These are phyloP conservation scores for Sporisorium exsertum DNA, from an alignment of 1,284 basidiomycete genomes.

Conservation along the genomic window DNA sequence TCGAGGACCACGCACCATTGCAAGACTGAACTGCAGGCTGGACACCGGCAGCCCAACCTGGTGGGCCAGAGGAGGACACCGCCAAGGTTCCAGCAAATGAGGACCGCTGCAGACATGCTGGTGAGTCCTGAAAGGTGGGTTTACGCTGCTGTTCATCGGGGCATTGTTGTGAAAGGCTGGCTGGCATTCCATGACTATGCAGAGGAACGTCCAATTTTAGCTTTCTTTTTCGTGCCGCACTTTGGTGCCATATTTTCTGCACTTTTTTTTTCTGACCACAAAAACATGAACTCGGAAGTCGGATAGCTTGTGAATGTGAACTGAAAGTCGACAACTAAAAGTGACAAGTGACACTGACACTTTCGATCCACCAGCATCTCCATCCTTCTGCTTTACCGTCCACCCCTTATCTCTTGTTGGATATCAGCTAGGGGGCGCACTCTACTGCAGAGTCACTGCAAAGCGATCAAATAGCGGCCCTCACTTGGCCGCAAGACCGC, in stretches of 20 bases:
- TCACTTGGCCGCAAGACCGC: background rate
- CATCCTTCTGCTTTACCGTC: background rate
- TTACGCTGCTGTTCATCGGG: background rate
- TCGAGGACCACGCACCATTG: background rate
- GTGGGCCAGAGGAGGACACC: background rate
- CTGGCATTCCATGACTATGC: background rate
- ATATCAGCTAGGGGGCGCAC: background rate
- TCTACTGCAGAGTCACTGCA: background rate
- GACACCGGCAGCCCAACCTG: background rate
- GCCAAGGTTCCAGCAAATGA: background rate
- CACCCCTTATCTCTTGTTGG: background rate
- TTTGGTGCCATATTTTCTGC: too few species aligned
- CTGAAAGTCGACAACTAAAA: background rate
- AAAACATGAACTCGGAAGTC: background rate
- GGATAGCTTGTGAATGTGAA: background rate
- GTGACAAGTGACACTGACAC: background rate
- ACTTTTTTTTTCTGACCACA: background rate
- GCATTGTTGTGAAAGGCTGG: background rate
- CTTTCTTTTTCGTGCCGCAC: background rate
- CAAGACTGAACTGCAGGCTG: background rate
- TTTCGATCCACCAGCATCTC: background rate
- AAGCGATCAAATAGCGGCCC: background rate
- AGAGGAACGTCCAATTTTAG: background rate
- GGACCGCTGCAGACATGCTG: conserved; percentile 2
- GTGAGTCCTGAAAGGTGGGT: background rate